Evolutionary conservation across 495 filamentous ascomycete genomes (phyloP).

Genomic region (Staphylotrichum tortipilum): DNA sequence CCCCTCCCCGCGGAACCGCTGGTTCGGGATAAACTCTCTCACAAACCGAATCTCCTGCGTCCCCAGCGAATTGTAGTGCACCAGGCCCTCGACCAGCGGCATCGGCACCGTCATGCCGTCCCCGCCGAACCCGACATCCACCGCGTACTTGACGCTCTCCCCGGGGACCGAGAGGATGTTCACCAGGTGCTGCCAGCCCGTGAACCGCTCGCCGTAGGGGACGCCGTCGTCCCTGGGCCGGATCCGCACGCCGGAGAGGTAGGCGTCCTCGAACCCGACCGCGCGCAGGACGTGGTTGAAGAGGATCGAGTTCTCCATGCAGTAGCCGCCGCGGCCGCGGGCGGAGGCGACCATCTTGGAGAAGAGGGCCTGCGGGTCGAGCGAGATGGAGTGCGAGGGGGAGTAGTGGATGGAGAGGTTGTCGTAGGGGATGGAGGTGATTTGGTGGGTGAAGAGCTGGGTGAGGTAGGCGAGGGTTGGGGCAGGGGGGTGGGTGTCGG

Average conservation of each 20-base stretch:
- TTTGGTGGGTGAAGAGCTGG: conserved; percentile 42
- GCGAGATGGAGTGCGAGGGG: conserved; percentile 33
- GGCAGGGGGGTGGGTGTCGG: conserved; percentile 21
- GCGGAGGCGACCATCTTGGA: conserved; percentile 47
- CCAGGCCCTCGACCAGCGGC: conserved; percentile 33
- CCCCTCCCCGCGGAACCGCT: conserved; percentile 27
- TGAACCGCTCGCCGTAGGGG: conserved; percentile 27
- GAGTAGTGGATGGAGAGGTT: conserved; percentile 49
- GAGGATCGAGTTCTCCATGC: conserved; percentile 58
- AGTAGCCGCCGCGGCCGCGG: conserved; percentile 58
- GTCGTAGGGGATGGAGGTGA: conserved; percentile 58
- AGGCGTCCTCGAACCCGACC: conserved; percentile 51
- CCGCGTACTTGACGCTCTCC: conserved; percentile 28
- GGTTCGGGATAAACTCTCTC: conserved; percentile 38
- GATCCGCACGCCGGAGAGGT: conserved; percentile 33
- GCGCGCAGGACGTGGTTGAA: conserved; percentile 52
- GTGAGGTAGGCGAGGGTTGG: conserved; percentile 29
- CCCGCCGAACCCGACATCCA: conserved; percentile 59
- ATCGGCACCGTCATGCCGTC: conserved; percentile 52
- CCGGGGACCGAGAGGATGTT: conserved; percentile 42
- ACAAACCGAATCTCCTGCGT: conserved; percentile 43
- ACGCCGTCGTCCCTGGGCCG: conserved; percentile 21
- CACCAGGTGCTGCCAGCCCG: conserved; percentile 51
- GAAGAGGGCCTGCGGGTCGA: conserved; percentile 50
- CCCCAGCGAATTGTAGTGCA: conserved; percentile 35